Base-by-base conservation (phyloP, 352 stramenopile genomes). In the Phytophthora boehmeriae region DNA sequence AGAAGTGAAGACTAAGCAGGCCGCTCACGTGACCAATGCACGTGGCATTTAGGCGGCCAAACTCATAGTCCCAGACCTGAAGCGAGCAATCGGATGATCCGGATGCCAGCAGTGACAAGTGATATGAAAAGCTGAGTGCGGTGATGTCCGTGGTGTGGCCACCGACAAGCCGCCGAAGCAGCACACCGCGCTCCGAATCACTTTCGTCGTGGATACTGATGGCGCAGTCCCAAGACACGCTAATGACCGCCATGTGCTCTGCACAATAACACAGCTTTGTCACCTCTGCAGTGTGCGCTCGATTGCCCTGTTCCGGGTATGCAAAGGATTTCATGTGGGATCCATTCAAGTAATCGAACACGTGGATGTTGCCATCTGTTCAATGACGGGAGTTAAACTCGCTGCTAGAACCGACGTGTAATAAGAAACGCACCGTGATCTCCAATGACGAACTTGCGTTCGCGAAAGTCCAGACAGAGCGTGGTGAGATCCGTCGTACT, bases 321-420 rank as follows among this genome's bases (percentile, higher is more conserved):
- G 76, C 78, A 47, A 91, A 96, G 8, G 78, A 87, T 68, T 96
- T 96, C 88, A 96, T 96, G 23, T 89, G 76, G 17, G 77, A 80
- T 16, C 88, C 89, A 45, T 95, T 97, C 36, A 96, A 67, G 66
- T 96, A 97, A 66, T 96, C 83, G 45, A 89, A 93, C n/a, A 92
- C 80, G 16, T 90, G 71, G 30, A 95, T 82, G 38, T 83, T 78
- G 20, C 89, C 89, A 8, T 63, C 71, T 87, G 48, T n/a, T 28
- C 11, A 13, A 17, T n/a, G 6, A 30, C 1, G 23, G 9, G 22
- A 36, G 9, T 36, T 32, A 11, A 36, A 13, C 54, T 44, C 20
- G 30, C n/a, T 45, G 17, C 62, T 23, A 62, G 32, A 53, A 55
- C 32, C 17, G 8, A 32, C 22, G 4, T n/a, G 13, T 3, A 34